phyloP scores from a whole-genome alignment of 306 rosid genomes.

The Cucumis melo region DNA sequence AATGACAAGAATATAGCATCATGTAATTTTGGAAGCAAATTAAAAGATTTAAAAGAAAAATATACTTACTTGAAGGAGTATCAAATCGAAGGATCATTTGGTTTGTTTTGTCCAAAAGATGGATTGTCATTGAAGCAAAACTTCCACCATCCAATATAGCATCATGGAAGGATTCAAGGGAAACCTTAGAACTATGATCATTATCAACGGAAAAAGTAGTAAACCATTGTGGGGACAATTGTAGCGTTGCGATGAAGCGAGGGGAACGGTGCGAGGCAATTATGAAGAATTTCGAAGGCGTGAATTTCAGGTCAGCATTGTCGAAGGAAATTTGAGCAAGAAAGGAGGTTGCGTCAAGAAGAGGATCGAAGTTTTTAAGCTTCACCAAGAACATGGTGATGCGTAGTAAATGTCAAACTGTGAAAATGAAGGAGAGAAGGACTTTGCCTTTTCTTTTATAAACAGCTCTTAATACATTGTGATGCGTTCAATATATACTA shows the following conservation, averaged over 20 bases:
- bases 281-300: neutral
- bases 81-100: neutral
- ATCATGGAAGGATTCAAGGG: neutral
- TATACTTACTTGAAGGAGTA: neutral
- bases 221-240: neutral
- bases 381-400: neutral
- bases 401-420: neutral
- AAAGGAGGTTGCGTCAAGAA: neutral
- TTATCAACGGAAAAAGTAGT: neutral
- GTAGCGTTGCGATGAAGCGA: neutral
- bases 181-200: neutral
- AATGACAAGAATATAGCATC: too few relatives aligned
- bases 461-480: too few relatives aligned
- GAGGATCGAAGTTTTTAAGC: neutral
- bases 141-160: neutral
- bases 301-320: neutral
- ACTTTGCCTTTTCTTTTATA: too few relatives aligned
- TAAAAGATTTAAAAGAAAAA: neutral
- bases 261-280: neutral
- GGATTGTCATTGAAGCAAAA: neutral
- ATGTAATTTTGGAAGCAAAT: too few relatives aligned
- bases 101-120: neutral
- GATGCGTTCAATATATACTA: too few relatives aligned
- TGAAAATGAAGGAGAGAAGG: neutral
- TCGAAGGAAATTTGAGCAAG: neutral